Base-by-base conservation (phyloP, 2,329 filamentous ascomycete genomes). In the Diaporthe vaccinii region DNA sequence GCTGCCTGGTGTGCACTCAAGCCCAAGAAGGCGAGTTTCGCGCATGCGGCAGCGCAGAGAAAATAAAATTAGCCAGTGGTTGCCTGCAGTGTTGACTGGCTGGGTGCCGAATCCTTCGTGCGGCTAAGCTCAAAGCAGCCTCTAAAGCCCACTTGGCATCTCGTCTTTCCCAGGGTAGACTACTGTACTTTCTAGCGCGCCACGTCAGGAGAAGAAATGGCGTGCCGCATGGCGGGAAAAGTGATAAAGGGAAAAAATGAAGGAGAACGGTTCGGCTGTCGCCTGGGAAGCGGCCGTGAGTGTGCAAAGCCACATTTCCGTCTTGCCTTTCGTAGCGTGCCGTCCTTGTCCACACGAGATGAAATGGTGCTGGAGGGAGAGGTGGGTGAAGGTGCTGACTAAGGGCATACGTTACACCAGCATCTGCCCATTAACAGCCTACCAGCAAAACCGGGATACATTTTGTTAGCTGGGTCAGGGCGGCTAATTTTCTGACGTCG, bases 101-200 rank as follows among this genome's bases (percentile, higher is more conserved):
- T 57, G 46, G 28, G 5, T 31, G 34, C 34, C 57, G 58, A 10
- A 73, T 46, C 71, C 58, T 65, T 65, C n/a, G 71, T 65, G 46
- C 46, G 39, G 46, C 71, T 73, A 65, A 73, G 71, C 71, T 73
- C 51, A 46, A 73, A 65, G 71, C 14, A 73, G 71, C 49, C 71
- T 65, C 36, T 2, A 57, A 2, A 3, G 4, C 15, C n/a, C 17
- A 4, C 65, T 69, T 69, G 65, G 65, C 65, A 55, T 34, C 65
- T 39, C 34, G 34, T 22, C 65, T 31, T 25, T 41, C 34, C 65
- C 34, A 69, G 46, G 65, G 49, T 69, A 39, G 36, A 39, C 36
- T 39, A 22, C 59, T 53, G 12, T 39, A 22, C 59, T 53, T 31
- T 61, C 25, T 62, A 31, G 41, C 44, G 36, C 58, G 57, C 31